Percentiles rank a stretch among this genome's conserved stretches.
Conservation (phyloP, 495 filamentous ascomycete species). For the Polyplosphaeria fusca region DNA sequence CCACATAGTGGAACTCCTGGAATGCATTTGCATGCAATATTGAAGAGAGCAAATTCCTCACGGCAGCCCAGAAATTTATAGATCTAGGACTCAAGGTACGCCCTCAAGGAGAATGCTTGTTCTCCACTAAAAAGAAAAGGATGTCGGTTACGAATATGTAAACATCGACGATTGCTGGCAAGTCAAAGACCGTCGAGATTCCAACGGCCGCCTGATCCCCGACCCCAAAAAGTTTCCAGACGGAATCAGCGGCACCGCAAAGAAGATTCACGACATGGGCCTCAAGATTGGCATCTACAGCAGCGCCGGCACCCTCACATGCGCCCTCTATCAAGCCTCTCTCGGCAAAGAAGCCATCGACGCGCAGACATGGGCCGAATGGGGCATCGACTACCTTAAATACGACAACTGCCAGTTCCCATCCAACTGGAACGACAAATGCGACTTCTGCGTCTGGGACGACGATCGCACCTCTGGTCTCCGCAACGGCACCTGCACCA, state of each 20-base stretch:
- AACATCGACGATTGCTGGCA: slow-evolving; percentile 40
- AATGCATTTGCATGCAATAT: slow-evolving; percentile 43
- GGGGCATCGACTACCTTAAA: slow-evolving; percentile 70
- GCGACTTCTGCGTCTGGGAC: slow-evolving; percentile 36
- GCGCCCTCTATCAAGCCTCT: slow-evolving; percentile 60
- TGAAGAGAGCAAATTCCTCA: slow-evolving; percentile 36
- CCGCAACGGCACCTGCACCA: slow-evolving; percentile 41
- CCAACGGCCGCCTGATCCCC: slow-evolving; percentile 50
- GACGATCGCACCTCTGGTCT: background rate
- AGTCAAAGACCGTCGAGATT: slow-evolving; percentile 28
- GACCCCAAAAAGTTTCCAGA: slow-evolving; percentile 44
- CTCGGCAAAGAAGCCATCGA: slow-evolving; percentile 61
- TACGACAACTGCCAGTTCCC: slow-evolving; percentile 68
- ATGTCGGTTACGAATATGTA: slow-evolving; percentile 40
- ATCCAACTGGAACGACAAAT: slow-evolving; percentile 44
- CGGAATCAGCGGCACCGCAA: slow-evolving; percentile 35
- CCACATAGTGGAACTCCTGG: slow-evolving; percentile 53
- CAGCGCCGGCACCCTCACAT: slow-evolving; percentile 58
- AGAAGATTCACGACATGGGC: slow-evolving; percentile 37
- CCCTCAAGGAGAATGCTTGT: too few relatives aligned
- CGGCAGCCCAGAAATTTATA: slow-evolving; percentile 34
- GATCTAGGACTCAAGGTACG: slow-evolving; percentile 36
- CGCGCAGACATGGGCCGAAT: slow-evolving; percentile 59
- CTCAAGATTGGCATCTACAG: slow-evolving; percentile 41
- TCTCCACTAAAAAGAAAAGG: too few relatives aligned